Conservation (phyloP, 2,329 filamentous ascomycete species). For the Scedosporium apiospermum region DNA sequence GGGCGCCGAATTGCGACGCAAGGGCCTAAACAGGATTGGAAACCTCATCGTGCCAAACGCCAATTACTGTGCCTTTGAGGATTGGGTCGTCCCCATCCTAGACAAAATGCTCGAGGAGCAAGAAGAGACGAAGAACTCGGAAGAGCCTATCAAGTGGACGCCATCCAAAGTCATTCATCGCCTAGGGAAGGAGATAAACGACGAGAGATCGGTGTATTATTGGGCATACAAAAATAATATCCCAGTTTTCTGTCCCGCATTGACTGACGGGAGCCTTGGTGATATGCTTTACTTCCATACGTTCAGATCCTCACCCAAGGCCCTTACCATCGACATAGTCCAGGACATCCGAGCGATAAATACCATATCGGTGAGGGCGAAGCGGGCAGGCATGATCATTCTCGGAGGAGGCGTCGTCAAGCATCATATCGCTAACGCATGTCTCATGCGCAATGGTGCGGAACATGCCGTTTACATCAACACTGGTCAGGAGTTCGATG, state of each 20-base stretch:
- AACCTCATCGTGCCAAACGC: slow-evolving; percentile 93
- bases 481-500: slow-evolving; percentile 94
- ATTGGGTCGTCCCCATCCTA: slow-evolving; percentile 95
- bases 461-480: slow-evolving; percentile 98
- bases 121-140: slow-evolving; percentile 61
- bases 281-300: slow-evolving; percentile 99
- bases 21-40: slow-evolving; percentile 90
- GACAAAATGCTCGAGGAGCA: slow-evolving; percentile 91
- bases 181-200: slow-evolving; percentile 86
- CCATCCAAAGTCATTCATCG: slow-evolving; percentile 86
- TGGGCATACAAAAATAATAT: slow-evolving; percentile 98
- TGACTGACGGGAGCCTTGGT: slow-evolving; percentile 89
- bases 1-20: slow-evolving; percentile 68
- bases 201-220: slow-evolving; percentile 87
- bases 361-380: slow-evolving; percentile 78
- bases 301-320: slow-evolving; percentile 74
- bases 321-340: slow-evolving; percentile 82
- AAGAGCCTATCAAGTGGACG: slow-evolving; percentile 74
- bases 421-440: slow-evolving; percentile 97
- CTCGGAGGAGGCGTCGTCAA: slow-evolving; percentile 93
- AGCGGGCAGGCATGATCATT: slow-evolving; percentile 88
- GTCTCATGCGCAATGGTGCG: slow-evolving; percentile 93
- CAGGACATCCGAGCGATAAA: slow-evolving; percentile 92
- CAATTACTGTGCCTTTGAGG: slow-evolving; percentile 92
- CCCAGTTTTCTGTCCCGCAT: slow-evolving; percentile 89